phyloP scores from a whole-genome alignment of 148 eudicot species.

The Selenicereus undatus region DNA sequence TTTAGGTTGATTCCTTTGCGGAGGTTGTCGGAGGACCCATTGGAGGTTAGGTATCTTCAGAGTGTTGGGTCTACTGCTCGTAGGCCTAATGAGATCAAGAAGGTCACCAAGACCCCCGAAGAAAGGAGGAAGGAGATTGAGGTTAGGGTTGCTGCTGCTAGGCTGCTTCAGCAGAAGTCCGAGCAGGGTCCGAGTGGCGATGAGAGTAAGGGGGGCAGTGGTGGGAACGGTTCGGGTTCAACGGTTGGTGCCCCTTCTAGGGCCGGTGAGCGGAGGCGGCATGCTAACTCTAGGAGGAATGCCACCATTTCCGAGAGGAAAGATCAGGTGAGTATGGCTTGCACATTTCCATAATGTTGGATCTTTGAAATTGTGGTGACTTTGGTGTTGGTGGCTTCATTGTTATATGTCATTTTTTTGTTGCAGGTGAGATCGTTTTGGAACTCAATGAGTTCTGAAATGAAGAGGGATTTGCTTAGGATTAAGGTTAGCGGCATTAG shows the following conservation, averaged over 20 bases:
- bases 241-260: constrained; percentile 29
- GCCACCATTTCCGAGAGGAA: constrained; percentile 61
- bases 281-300: constrained; percentile 46
- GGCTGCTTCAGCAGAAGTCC: constrained; percentile 80
- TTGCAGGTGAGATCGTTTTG: constrained; percentile 64
- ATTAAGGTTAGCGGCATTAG: constrained; percentile 53
- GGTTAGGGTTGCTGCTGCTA: constrained; percentile 88
- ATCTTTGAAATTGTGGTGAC: neutral
- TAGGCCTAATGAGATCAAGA: constrained; percentile 82
- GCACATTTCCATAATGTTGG: neutral
- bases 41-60: constrained; percentile 55
- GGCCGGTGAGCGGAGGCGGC: constrained; percentile 58
- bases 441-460: constrained; percentile 62
- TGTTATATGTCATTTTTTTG: neutral
- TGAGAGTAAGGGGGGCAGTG: constrained; percentile 24
- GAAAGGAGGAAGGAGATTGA: constrained; percentile 92
- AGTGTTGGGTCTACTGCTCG: neutral
- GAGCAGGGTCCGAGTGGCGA: constrained; percentile 38
- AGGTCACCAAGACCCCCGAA: constrained; percentile 78
- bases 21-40: constrained; percentile 71
- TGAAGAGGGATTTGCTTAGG: constrained; percentile 55
- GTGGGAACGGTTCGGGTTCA: constrained; percentile 13
- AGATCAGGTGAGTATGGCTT: constrained; percentile 42
- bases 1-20: constrained; percentile 58
- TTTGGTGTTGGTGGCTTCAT: neutral